Evolutionary conservation across 2,329 filamentous ascomycete species (phyloP), one percentile per base, ranked within the genome.

Genomic region (Cladosporium sp.): DNA sequence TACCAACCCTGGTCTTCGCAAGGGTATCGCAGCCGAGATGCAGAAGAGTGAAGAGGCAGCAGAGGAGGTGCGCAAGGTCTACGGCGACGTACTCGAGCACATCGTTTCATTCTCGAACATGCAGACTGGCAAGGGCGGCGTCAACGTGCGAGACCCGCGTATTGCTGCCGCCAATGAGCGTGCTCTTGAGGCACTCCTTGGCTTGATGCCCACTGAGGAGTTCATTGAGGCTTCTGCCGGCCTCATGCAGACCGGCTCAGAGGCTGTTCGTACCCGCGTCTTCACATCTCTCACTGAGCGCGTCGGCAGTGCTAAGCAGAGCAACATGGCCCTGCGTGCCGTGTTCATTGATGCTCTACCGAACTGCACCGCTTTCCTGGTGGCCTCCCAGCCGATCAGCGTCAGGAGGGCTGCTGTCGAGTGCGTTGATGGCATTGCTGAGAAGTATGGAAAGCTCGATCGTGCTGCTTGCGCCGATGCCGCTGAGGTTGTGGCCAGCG

Each of bases 361-460:
- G 1, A 74, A 75, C 46, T 76, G 74, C 67, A 91, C 91, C 21
- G 84, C 85, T 23, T 91, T 96, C 54, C 87, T 99, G 66, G 83
- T 89, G 64, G 86, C 90, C 58, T 90, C 91, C 7, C 81, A 85
- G 34, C 89, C 95, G 70, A 85, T 90, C 62, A 84, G 88, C 30
- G 89, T 95, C 76, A 93, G 94, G 79, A 89, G 93, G 72, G 92
- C 91, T 13, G 91, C 93, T 1, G 89, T 99, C 67, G 88, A 89
- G 39, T 98, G 94, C 72, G 89, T 98, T 53, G 93, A 97, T 79
- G 91, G 92, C 77, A 96, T 99, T 68, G 87, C 91, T 2, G 93
- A 97, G 79, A 94, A 94, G 76, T 98, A 97, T 76, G 96, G 95
- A 70, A 96, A 95, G 82, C 96, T 93, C 76, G 91, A 97, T 73